Percentiles rank a stretch among this genome's conserved stretches.
Conservation (phyloP, 148 eudicot genomes). For the Polygonum maritimum region DNA sequence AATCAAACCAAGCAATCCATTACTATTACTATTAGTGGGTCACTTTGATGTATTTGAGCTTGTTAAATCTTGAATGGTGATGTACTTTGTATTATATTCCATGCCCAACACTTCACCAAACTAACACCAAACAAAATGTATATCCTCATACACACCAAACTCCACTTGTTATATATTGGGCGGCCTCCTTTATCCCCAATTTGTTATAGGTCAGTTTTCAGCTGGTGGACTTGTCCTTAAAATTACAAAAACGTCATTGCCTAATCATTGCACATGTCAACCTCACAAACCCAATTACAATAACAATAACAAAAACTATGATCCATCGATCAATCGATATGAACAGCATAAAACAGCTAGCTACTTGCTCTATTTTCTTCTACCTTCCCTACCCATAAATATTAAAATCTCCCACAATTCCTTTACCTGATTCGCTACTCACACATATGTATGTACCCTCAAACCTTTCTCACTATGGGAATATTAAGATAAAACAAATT, state of each 20-base stretch:
- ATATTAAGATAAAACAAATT: too few relatives aligned
- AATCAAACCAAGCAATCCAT: too few relatives aligned
- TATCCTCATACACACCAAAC: neutral
- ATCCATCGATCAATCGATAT: neutral
- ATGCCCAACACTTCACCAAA: neutral
- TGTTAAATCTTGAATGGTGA: neutral
- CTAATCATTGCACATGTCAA: neutral
- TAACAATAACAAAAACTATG: neutral
- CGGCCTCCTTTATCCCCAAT: neutral
- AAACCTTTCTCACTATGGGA: too few relatives aligned
- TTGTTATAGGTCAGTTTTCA: neutral
- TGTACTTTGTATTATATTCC: neutral
- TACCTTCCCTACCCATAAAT: neutral
- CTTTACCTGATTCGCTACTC: neutral
- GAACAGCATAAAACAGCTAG: neutral
- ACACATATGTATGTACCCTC: too few relatives aligned
- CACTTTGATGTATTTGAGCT: too few relatives aligned
- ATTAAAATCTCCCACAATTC: neutral
- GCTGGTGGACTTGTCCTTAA: conserved; percentile 10
- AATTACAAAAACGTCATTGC: conserved; percentile 7
- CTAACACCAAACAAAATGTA: conserved; percentile 1
- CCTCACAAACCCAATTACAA: neutral
- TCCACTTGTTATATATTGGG: neutral
- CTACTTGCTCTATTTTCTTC: neutral
- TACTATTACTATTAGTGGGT: too few relatives aligned